Evolutionary conservation across 306 rosid species (phyloP).

Genomic region (Sindora glabra): DNA sequence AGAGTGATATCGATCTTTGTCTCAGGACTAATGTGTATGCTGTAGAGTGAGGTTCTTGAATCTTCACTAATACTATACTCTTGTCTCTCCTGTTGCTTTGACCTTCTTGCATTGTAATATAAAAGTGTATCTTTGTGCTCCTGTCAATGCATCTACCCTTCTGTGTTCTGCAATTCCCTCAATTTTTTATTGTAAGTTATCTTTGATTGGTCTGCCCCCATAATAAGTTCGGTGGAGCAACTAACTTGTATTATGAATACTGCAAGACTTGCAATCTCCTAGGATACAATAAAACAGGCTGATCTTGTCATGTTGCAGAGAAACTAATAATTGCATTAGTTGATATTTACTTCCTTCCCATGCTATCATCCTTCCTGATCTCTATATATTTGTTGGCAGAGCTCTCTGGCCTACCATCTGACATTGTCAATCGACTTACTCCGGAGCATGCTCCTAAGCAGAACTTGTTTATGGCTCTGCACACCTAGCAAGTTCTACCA

Average conservation of each 20-base stretch:
- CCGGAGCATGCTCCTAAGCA: slow-evolving; percentile 97
- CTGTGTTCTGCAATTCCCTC: not conserved
- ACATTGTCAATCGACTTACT: slow-evolving; percentile 60
- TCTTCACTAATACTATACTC: too few relatives aligned
- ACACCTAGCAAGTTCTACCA: slow-evolving; percentile 41
- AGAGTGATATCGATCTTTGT: too few relatives aligned
- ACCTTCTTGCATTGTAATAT: too few relatives aligned
- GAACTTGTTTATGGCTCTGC: slow-evolving; percentile 96
- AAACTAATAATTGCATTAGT: not conserved
- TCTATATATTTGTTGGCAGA: slow-evolving; percentile 38
- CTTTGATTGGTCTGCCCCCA: not conserved
- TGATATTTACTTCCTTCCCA: not conserved
- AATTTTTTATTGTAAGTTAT: not conserved
- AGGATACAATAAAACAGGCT: not conserved
- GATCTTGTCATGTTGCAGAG: not conserved
- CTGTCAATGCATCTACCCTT: slow-evolving; percentile 1
- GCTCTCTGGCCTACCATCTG: slow-evolving; percentile 75
- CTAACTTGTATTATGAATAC: not conserved
- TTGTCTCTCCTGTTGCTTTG: too few relatives aligned
- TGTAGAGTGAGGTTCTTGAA: too few relatives aligned
- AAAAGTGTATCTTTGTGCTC: not conserved
- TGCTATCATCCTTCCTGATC: not conserved
- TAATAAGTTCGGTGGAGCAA: not conserved
- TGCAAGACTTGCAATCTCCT: too few relatives aligned
- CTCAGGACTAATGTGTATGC: too few relatives aligned